phyloP scores from a whole-genome alignment of 441 rosid genomes.

The Gossypium armourianum region DNA sequence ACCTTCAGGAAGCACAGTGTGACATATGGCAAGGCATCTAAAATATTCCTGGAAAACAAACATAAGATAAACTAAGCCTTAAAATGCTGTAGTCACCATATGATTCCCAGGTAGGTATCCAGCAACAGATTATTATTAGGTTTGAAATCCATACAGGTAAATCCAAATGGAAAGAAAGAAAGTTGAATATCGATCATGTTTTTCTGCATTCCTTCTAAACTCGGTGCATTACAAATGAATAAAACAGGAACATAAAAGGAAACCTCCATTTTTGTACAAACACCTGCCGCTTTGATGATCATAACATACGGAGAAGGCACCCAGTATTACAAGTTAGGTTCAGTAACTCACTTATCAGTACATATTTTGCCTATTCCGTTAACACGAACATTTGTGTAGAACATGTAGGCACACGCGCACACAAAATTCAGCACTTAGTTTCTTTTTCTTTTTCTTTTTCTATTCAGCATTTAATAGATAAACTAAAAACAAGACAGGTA shows the following conservation, averaged over 20 bases:
- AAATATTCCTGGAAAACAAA: conserved; percentile 61
- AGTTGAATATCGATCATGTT: background rate
- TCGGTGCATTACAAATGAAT: background rate
- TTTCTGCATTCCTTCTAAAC: background rate
- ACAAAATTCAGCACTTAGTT: no score
- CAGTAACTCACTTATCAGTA: background rate
- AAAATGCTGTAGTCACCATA: background rate
- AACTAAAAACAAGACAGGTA: no score
- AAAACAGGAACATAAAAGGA: background rate
- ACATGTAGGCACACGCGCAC: no score
- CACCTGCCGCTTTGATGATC: background rate
- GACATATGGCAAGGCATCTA: conserved; percentile 88
- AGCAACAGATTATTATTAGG: background rate
- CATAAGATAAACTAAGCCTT: conserved; percentile 3
- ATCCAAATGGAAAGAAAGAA: background rate
- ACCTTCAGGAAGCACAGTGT: conserved; percentile 98
- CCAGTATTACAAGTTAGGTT: background rate
- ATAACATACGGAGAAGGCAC: background rate
- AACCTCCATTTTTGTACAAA: background rate
- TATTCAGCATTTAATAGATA: no score
- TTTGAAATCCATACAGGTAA: background rate
- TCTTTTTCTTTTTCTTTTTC: no score
- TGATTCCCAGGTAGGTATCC: background rate
- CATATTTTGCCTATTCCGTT: background rate
- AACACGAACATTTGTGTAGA: no score